Base-by-base conservation (phyloP, 495 filamentous ascomycete species). In the Chaetomium tenue region DNA sequence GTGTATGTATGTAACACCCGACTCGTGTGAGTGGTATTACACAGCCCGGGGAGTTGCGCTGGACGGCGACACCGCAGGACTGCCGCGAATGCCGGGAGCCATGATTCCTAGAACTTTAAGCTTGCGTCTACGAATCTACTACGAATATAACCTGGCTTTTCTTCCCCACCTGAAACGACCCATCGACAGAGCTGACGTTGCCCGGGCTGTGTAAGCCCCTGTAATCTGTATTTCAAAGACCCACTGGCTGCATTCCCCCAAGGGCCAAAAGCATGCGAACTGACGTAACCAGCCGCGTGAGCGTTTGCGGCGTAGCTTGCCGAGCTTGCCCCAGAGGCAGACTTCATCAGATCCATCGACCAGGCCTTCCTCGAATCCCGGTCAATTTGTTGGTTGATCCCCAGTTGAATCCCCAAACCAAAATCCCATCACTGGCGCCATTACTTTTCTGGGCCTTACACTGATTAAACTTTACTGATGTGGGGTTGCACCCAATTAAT, bases 201-300 rank as follows among this genome's bases (percentile, higher is more conserved):
- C 7, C 33, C 0, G 18, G 33, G 54, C 33, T 25, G 50, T 30
- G 50, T 28, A 13, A 11, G 13, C 50, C 25, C 50, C 26, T 30
- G 46, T 20, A 52, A 52, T 16, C 15, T 33, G 52, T 55, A 55
- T 20, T 26, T 13, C 28, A 30, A 30, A 2, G 28, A 30, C 28
- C 28, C 28, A 30, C 28, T 6, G 28, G 28, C 6, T 30, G 28
- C 28, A 30, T 30, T 30, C 28, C 28, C 28, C 28, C 28, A 30
- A 6, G 28, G 28, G 28, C 28, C 28, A 18, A 55, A 30, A n/a
- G 22, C 44, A 39, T 22, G 39, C 40, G 46, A 50, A 66, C 61
- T 65, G 63, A 68, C 72, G 72, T 74, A 74, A 74, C 64, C 22
- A 46, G 68, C 70, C 72, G 70, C 71, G 68, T 58, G 46, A 64